Evolutionary conservation across 768 basidiomycete genomes (phyloP).

Genomic region (Mycena vitilis): DNA sequence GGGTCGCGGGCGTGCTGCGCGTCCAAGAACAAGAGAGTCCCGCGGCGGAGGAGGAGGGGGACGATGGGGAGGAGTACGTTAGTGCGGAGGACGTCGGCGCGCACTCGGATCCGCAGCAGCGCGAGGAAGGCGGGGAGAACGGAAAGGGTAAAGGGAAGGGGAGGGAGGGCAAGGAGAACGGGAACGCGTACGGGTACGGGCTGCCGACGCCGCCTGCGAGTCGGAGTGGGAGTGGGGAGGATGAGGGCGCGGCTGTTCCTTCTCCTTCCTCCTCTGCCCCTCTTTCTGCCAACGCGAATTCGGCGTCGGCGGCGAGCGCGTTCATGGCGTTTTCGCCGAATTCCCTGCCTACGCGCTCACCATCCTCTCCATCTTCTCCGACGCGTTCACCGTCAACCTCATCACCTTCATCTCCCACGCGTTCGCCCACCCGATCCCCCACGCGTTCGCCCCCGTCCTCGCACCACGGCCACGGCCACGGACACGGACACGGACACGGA

Average conservation of each 20-base stretch:
- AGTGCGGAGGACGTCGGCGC: background rate
- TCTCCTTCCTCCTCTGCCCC: background rate
- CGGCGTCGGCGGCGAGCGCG: no score
- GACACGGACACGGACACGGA: background rate
- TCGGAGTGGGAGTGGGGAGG: constrained; percentile 35
- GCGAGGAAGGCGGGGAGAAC: background rate
- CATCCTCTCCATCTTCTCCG: no score
- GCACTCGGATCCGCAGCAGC: background rate
- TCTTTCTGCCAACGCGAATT: no score
- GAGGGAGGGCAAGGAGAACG: background rate
- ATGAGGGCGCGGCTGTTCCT: background rate
- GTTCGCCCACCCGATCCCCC: no score
- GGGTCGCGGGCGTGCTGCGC: constrained; percentile 25
- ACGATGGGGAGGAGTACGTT: background rate
- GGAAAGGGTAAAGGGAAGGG: no score
- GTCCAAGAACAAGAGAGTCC: no score
- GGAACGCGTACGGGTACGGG: constrained; percentile 14
- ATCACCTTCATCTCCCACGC: no score
- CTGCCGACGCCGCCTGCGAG: constrained; percentile 36
- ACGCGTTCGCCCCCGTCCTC: no score
- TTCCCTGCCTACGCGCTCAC: no score
- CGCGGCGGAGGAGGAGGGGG: background rate
- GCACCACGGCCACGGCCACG: no score
- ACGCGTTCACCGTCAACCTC: no score
- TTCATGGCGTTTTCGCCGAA: no score